Base-by-base conservation (phyloP, 2,329 filamentous ascomycete species). In the Trichoderma sp. region DNA sequence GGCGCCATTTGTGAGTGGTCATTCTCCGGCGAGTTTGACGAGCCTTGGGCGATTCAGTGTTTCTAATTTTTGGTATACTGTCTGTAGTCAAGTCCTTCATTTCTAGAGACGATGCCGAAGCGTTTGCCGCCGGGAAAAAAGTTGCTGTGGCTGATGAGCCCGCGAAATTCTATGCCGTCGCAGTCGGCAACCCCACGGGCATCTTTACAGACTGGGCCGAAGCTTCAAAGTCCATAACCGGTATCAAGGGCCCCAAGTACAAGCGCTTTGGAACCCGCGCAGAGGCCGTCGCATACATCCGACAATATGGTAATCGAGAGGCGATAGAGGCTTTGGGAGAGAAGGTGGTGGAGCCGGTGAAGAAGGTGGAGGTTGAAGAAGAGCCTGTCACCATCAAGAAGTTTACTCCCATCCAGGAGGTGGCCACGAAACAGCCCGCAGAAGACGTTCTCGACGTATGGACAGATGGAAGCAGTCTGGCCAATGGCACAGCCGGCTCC, bases 221-320 rank as follows among this genome's bases (percentile, higher is more conserved):
- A 55, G 93, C 92, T 12, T 86, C 91, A 73, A 85, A 90, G 74
- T 92, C 95, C 74, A 93, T 96, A 73, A 88, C 85, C 36, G 93
- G 92, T 3, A 91, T 90, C 78, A 91, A 91, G 76, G 90, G 90
- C 6, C 88, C 88, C 53, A 90, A 89, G 75, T 90, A 92, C 80
- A 92, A 91, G 80, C 91, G 88, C 73, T 95, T 94, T 74, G 80
- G 83, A 4, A 92, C 88, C 1, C 85, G 87, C 30, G 85, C 85
- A 71, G 94, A 97, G 80, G 95, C 95, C 0, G 89, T 95, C 77
- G 88, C 88, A 23, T 98, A 93, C 79, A 92, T 97, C 67, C 82
- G 81, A 73, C 78, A 82, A 74, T 81, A 82, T 68, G 84, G 84
- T n/a, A 84, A 81, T 72, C 79, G 79, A 23, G 82, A 82, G n/a